A percentile compares a stretch with the other conserved stretches of the same genome.
phyloP scores from a whole-genome alignment of 805 yeast species.

The Ogataea angusta region DNA sequence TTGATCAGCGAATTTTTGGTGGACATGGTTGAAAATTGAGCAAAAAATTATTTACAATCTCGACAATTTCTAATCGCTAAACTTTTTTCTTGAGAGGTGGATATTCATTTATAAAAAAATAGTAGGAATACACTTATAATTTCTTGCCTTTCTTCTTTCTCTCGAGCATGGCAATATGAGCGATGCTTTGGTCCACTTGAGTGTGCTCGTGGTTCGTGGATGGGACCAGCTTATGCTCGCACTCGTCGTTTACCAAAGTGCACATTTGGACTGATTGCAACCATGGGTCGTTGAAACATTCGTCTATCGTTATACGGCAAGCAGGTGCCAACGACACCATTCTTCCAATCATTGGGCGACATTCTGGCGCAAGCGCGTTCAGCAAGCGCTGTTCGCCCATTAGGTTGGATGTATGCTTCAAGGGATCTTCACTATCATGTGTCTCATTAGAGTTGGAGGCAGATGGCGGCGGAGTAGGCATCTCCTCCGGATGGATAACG shows the following conservation, averaged over 20 bases:
- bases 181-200: constrained; percentile 86
- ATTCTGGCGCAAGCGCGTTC: constrained; percentile 67
- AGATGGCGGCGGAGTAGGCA: constrained; percentile 23
- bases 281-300: constrained; percentile 73
- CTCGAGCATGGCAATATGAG: constrained; percentile 92
- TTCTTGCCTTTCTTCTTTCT: constrained; percentile 56
- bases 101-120: not conserved
- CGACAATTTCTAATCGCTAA: not conserved
- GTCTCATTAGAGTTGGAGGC: constrained; percentile 18
- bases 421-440: constrained; percentile 15
- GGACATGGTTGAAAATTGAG: constrained; percentile 18
- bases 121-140: constrained; percentile 1
- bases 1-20: constrained; percentile 70
- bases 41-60: constrained; percentile 1
- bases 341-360: constrained; percentile 61
- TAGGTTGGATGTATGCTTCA: constrained; percentile 55
- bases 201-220: constrained; percentile 77
- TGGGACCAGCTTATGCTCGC: constrained; percentile 36
- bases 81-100: not conserved
- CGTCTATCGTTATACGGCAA: constrained; percentile 77
- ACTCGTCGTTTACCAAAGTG: constrained; percentile 45
- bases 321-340: constrained; percentile 89
- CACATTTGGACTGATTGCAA: constrained; percentile 64
- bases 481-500: constrained; percentile 6
- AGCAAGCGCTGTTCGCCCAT: constrained; percentile 71